Conservation (phyloP, 352 stramenopile species). For the Phytophthora fragariae region DNA sequence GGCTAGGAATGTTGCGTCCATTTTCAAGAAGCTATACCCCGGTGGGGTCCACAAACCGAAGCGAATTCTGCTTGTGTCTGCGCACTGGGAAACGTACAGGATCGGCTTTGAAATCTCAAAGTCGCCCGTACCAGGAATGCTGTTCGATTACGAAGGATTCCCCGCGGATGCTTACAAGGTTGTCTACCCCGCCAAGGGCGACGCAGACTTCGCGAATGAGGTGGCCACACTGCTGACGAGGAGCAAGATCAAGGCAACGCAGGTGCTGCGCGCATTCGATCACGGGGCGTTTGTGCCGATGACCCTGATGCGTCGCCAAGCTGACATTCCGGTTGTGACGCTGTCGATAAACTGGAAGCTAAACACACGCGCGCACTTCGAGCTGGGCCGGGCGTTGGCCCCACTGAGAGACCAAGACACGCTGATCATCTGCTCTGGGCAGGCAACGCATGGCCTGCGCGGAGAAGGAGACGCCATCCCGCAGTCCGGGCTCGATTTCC, state of each 20-base stretch:
- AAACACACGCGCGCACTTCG: constrained; percentile 58
- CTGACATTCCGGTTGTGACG: constrained; percentile 3
- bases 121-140: constrained; percentile 58
- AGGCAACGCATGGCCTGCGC: constrained; percentile 46
- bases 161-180: constrained; percentile 82
- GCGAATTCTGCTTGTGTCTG: constrained; percentile 86
- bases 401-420: constrained; percentile 77
- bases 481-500: constrained; percentile 45
- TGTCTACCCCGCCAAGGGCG: constrained; percentile 75
- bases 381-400: constrained; percentile 68
- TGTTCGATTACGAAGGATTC: constrained; percentile 93
- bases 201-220: constrained; percentile 67
- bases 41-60: constrained; percentile 45
- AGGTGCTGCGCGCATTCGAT: constrained; percentile 79
- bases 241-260: constrained; percentile 60
- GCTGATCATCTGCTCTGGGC: constrained; percentile 87
- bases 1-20: constrained; percentile 48
- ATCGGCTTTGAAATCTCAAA: constrained; percentile 66
- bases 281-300: constrained; percentile 92
- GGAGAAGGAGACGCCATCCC: constrained; percentile 20
- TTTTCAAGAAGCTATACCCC: constrained; percentile 62
- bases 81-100: constrained; percentile 82
- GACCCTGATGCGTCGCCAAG: neutral
- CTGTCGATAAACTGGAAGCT: constrained; percentile 19
- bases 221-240: constrained; percentile 64